These are phyloP conservation scores for Kluyveromyces wickerhamii DNA, from an alignment of 805 yeast genomes.

Conservation along the genomic window DNA sequence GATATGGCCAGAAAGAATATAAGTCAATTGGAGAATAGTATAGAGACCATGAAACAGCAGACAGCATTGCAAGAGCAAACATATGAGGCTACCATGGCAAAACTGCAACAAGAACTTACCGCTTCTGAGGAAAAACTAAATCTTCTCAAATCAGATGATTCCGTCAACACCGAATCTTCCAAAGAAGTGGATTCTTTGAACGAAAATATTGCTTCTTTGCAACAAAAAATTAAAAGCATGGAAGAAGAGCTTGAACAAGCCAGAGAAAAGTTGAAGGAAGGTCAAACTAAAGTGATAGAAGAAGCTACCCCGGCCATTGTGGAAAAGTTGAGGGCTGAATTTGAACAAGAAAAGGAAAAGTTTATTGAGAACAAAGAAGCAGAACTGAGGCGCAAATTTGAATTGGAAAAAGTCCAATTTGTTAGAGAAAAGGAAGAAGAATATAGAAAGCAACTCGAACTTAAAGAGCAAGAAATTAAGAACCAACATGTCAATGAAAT, in stretches of 20 bases:
- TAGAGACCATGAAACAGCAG: slow-evolving; percentile 3
- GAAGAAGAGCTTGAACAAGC: slow-evolving; percentile 21
- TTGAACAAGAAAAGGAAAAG: slow-evolving; percentile 22
- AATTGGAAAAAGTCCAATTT: slow-evolving; percentile 15
- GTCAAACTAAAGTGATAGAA: slow-evolving; percentile 33
- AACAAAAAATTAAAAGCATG: slow-evolving; percentile 17
- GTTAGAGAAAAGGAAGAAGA: slow-evolving; percentile 17
- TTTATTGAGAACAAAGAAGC: slow-evolving; percentile 14
- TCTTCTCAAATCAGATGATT: slow-evolving; percentile 13
- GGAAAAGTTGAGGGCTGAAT: slow-evolving; percentile 21
- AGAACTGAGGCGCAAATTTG: slow-evolving; percentile 19
- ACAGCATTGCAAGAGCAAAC: not conserved
- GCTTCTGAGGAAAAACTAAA: slow-evolving; percentile 15
- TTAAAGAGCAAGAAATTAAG: slow-evolving; percentile 9
- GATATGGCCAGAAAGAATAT: slow-evolving; percentile 11
- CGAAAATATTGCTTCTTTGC: slow-evolving; percentile 16
- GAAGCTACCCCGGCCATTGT: slow-evolving; percentile 25
- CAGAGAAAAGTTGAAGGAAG: slow-evolving; percentile 16
- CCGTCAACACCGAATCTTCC: slow-evolving; percentile 7
- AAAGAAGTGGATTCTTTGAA: slow-evolving; percentile 8
- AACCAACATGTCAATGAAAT: not conserved
- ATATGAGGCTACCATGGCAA: not conserved
- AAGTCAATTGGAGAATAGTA: slow-evolving; percentile 5
- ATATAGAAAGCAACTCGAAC: slow-evolving; percentile 15
- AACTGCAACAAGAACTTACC: slow-evolving; percentile 14